These are phyloP conservation scores for Pseudocercospora pini-densiflorae DNA, from an alignment of 2,329 filamentous ascomycete species.

Conservation along the genomic window DNA sequence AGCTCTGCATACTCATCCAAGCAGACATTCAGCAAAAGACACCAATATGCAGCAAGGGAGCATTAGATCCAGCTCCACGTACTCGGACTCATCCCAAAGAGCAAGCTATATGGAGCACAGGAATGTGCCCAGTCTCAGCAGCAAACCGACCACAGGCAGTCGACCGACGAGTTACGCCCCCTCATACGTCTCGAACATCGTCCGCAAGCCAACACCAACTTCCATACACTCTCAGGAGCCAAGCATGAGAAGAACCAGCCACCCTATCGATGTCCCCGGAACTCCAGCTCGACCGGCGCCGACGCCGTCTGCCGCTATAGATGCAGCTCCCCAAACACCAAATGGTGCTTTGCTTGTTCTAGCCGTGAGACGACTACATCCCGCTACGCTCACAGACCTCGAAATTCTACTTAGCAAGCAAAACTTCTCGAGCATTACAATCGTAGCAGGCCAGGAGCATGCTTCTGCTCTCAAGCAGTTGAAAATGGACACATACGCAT, in stretches of 20 bases:
- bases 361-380: conserved; percentile 15
- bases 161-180: conserved; percentile 19
- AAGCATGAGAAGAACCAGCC: conserved; percentile 9
- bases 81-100: conserved; percentile 8
- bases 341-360: conserved; percentile 26
- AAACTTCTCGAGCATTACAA: conserved; percentile 22
- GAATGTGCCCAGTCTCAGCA: conserved; percentile 5
- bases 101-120: conserved; percentile 12
- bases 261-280: conserved; percentile 5
- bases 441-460: conserved; percentile 23
- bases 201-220: conserved; percentile 11
- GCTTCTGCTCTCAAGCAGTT: conserved; percentile 30
- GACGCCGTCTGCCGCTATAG: neutral
- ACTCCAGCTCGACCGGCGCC: neutral
- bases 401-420: conserved; percentile 29
- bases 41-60: conserved; percentile 8
- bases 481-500: conserved; percentile 32
- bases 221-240: conserved; percentile 7
- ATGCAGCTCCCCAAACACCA: conserved; percentile 6
- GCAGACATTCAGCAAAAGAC: neutral
- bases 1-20: neutral
- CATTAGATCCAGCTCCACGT: conserved; percentile 2
- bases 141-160: neutral
- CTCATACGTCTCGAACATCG: conserved; percentile 16
- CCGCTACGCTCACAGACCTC: conserved; percentile 21